phyloP scores from a whole-genome alignment of 2,329 filamentous ascomycete genomes.

The Xenosphaeropsis pyriputrescens region DNA sequence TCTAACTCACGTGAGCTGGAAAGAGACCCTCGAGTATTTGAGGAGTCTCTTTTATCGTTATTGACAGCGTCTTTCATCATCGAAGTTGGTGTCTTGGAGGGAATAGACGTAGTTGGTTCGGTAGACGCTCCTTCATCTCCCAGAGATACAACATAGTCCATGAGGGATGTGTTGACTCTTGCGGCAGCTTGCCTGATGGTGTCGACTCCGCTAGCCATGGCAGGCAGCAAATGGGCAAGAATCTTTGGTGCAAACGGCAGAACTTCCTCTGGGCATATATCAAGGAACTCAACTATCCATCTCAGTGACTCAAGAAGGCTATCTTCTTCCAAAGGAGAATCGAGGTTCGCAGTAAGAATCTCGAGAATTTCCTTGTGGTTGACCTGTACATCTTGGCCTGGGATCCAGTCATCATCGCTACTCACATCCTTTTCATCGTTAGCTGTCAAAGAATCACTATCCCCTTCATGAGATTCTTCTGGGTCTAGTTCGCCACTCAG shows the following conservation, averaged over 20 bases:
- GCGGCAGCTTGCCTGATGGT: conserved; percentile 78
- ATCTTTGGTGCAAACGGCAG: conserved; percentile 88
- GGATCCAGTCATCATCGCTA: conserved; percentile 87
- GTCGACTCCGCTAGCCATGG: conserved; percentile 85
- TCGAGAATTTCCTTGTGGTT: conserved; percentile 86
- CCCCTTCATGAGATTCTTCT: conserved; percentile 35
- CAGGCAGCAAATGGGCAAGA: conserved; percentile 79
- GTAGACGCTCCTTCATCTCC: conserved; percentile 45
- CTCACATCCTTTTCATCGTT: conserved; percentile 43
- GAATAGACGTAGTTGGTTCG: conserved; percentile 20
- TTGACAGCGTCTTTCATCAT: conserved; percentile 19
- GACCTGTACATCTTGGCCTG: conserved; percentile 90
- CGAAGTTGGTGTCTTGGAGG: conserved; percentile 25
- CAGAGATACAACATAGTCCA: conserved; percentile 87
- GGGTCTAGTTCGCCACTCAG: conserved; percentile 24
- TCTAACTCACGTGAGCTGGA: conserved; percentile 29
- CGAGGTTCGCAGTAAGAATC: conserved; percentile 79
- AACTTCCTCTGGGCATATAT: conserved; percentile 95
- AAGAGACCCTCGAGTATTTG: conserved; percentile 19
- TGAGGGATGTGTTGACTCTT: conserved; percentile 77
- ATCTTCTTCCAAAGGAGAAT: conserved; percentile 75
- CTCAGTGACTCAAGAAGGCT: conserved; percentile 80
- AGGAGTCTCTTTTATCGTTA: conserved; percentile 14
- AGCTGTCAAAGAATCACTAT: conserved; percentile 41
- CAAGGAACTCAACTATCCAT: conserved; percentile 94